Evolutionary conservation across 106 monocot species (phyloP).

Genomic region (Acanthochlamys bracteata): DNA sequence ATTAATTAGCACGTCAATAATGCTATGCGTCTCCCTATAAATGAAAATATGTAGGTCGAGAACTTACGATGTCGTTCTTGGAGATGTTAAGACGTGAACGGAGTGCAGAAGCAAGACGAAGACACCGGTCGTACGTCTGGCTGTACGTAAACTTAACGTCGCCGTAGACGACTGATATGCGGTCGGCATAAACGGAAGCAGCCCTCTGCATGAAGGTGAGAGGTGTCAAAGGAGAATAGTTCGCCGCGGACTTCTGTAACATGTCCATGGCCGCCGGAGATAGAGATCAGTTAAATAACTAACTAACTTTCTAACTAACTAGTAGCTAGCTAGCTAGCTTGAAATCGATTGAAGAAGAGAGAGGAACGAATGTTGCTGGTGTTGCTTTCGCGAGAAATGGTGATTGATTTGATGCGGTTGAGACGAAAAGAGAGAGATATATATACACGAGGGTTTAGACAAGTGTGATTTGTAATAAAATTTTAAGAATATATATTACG

Average conservation of each 20-base stretch:
- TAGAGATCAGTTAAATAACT: too few species aligned
- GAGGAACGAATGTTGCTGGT: too few species aligned
- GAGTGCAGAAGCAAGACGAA: constrained; percentile 56
- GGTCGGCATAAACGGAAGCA: constrained; percentile 47
- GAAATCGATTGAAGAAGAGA: too few species aligned
- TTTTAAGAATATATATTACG: too few species aligned
- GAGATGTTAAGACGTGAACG: constrained; percentile 22
- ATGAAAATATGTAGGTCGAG: too few species aligned
- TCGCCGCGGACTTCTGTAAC: constrained; percentile 51
- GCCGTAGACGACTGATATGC: constrained; percentile 46
- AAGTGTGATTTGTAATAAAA: too few species aligned
- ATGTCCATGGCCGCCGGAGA: constrained; percentile 23
- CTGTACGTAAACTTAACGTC: constrained; percentile 48
- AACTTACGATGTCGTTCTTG: constrained; percentile 61
- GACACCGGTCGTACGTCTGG: constrained; percentile 64
- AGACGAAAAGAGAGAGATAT: too few species aligned
- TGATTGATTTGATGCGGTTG: too few species aligned
- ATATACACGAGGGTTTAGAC: too few species aligned
- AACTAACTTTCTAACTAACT: too few species aligned
- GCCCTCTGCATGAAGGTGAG: constrained; percentile 55
- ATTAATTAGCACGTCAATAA: neutral
- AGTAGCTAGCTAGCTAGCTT: too few species aligned
- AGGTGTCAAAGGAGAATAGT: constrained; percentile 56
- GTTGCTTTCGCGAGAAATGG: too few species aligned
- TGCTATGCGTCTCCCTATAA: neutral